These are phyloP conservation scores for Danielia oregonensis DNA, from an alignment of 805 yeast genomes.

Conservation along the genomic window DNA sequence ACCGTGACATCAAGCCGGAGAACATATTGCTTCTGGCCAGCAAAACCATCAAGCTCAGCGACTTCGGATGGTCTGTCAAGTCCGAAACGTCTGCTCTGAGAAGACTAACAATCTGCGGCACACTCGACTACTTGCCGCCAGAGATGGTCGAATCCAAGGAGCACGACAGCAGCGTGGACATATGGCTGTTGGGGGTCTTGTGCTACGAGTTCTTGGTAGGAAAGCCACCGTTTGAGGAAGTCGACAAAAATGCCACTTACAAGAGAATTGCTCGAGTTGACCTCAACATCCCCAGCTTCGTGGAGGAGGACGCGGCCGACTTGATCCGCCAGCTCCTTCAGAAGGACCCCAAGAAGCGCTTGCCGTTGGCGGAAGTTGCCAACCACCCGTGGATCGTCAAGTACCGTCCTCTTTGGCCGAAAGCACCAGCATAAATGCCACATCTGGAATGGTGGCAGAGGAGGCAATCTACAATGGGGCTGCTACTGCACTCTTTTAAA, in stretches of 20 bases:
- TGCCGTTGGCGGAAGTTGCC: conserved; percentile 56
- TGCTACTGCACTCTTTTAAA: no score
- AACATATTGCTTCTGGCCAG: conserved; percentile 76
- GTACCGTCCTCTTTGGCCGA: conserved; percentile 61
- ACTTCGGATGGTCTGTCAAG: conserved; percentile 94
- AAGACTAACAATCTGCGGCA: conserved; percentile 78
- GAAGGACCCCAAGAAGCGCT: conserved; percentile 66
- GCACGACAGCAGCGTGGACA: conserved; percentile 76
- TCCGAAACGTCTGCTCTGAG: conserved; percentile 9
- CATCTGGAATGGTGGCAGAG: no score
- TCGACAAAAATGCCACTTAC: conserved; percentile 72
- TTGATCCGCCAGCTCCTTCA: conserved; percentile 61
- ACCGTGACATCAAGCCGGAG: conserved; percentile 93
- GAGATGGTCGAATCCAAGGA: conserved; percentile 85
- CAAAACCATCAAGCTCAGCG: conserved; percentile 79
- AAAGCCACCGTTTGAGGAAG: conserved; percentile 87
- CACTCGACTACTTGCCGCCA: conserved; percentile 91
- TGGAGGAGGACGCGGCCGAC: conserved; percentile 74
- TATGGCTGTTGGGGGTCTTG: conserved; percentile 90
- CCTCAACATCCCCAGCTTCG: conserved; percentile 63
- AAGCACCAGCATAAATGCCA: neutral
- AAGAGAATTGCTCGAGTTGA: conserved; percentile 77
- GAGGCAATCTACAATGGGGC: no score
- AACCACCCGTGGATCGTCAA: conserved; percentile 82
- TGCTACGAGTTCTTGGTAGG: conserved; percentile 86